Percentiles rank a stretch among this genome's conserved stretches.
Evolutionary conservation across 768 basidiomycete genomes (phyloP).

Genomic region (Pisolithus sp.): DNA sequence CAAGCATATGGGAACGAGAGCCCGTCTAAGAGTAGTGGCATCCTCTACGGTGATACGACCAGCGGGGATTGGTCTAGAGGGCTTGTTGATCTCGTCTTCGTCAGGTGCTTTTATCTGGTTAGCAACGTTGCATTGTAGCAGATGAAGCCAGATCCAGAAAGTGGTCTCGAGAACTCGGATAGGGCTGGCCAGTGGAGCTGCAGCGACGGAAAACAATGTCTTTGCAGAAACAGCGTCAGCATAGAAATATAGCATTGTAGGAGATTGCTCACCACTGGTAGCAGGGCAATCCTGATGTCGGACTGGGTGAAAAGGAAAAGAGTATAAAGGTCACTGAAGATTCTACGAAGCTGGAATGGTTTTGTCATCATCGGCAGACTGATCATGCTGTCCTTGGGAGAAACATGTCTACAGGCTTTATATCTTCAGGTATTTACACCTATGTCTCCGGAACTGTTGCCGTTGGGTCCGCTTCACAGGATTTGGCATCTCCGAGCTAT

Average conservation of each 20-base stretch:
- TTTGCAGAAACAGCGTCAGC: background rate
- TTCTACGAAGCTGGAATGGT: background rate
- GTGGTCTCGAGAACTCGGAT: slow-evolving; percentile 22
- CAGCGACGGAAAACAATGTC: slow-evolving; percentile 24
- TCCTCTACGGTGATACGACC: slow-evolving; percentile 34
- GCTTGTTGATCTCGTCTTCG: slow-evolving; percentile 40
- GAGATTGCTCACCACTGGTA: slow-evolving; percentile 17
- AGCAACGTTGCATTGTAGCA: slow-evolving; percentile 38
- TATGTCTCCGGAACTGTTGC: no score
- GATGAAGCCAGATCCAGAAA: slow-evolving; percentile 43
- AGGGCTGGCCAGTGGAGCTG: slow-evolving; percentile 26
- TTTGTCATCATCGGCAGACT: background rate
- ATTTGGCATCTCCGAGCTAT: no score
- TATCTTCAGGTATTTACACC: background rate
- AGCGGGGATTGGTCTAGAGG: slow-evolving; percentile 41
- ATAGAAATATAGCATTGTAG: background rate
- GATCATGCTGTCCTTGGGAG: background rate
- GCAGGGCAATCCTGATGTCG: slow-evolving; percentile 21
- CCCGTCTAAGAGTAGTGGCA: slow-evolving; percentile 33
- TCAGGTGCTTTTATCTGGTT: slow-evolving; percentile 37
- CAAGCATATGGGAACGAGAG: slow-evolving; percentile 30
- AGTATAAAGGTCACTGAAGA: slow-evolving; percentile 2
- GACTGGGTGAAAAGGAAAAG: slow-evolving; percentile 21
- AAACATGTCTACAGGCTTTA: background rate
- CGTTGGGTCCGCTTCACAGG: no score